phyloP scores from a whole-genome alignment of 768 basidiomycete species.

The Stropharia rugosoannulata region DNA sequence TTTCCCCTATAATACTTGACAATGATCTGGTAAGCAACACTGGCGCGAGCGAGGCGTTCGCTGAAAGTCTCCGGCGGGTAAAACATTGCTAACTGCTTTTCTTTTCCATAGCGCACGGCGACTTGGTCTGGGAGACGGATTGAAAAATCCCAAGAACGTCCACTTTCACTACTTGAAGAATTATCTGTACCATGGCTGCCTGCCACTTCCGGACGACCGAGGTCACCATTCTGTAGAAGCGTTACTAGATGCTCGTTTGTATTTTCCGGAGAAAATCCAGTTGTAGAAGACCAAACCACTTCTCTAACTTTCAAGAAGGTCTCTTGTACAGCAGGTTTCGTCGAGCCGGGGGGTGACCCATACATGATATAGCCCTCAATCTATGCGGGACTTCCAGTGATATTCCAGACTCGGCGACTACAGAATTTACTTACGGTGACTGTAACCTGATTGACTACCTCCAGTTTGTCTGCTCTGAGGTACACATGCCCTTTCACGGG shows the following conservation, averaged over 20 bases:
- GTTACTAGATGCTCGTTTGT: not conserved
- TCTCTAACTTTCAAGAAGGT: constrained; percentile 33
- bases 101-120: not conserved
- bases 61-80: constrained; percentile 1
- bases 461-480: constrained; percentile 34
- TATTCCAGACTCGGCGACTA: constrained; percentile 3
- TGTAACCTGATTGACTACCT: constrained; percentile 45
- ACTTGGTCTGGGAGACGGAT: not conserved
- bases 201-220: not conserved
- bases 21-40: constrained; percentile 1
- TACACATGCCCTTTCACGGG: constrained; percentile 33
- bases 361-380: constrained; percentile 12
- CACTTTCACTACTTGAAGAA: not conserved
- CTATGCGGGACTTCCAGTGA: not conserved
- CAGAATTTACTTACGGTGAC: constrained; percentile 39
- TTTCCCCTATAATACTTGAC: constrained; percentile 4
- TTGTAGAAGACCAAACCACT: constrained; percentile 36
- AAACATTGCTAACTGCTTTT: not conserved
- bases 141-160: not conserved
- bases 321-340: constrained; percentile 22
- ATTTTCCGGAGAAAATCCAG: constrained; percentile 21
- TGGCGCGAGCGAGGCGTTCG: not conserved
- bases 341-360: constrained; percentile 11
- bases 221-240: not conserved
- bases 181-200: not conserved